These are phyloP conservation scores for Choanephora cucurbitarum DNA, from an alignment of 371 early-diverging fungal species.

Conservation along the genomic window DNA sequence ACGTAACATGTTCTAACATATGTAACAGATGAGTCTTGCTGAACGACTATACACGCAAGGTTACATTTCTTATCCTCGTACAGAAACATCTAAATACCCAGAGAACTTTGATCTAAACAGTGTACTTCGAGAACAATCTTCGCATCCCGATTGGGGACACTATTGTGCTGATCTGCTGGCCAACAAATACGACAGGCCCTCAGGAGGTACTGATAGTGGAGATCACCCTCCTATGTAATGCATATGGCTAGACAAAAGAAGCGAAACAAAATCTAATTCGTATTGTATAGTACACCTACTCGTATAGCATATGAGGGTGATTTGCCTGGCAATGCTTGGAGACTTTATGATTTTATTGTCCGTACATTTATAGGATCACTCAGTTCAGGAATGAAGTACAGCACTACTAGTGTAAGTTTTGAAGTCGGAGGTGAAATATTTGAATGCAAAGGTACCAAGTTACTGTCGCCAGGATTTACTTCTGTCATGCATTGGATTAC, in stretches of 20 bases:
- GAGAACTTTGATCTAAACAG: conserved; percentile 56
- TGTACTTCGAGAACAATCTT: conserved; percentile 43
- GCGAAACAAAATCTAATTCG: background rate
- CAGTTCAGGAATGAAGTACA: conserved; percentile 59
- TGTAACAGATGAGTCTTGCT: conserved; percentile 52
- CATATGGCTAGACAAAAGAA: background rate
- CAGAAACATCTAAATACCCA: conserved; percentile 72
- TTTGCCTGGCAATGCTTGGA: conserved; percentile 54
- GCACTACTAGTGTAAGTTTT: conserved; percentile 53
- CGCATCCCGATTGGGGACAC: conserved; percentile 45
- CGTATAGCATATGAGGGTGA: conserved; percentile 48
- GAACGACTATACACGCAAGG: conserved; percentile 61
- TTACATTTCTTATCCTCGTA: conserved; percentile 75
- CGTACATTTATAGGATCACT: conserved; percentile 65
- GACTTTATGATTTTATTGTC: conserved; percentile 65
- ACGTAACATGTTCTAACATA: background rate
- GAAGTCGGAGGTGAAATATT: conserved; percentile 56
- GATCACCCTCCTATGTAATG: conserved; percentile 54
- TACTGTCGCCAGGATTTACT: conserved; percentile 50
- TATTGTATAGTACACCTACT: conserved; percentile 47
- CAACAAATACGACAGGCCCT: conserved; percentile 43
- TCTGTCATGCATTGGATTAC: conserved; percentile 55
- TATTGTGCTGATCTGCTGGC: conserved; percentile 33
- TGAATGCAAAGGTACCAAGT: conserved; percentile 41
- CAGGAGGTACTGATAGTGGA: conserved; percentile 53